A percentile compares a stretch with the other conserved stretches of the same genome.
Conservation (phyloP, 495 filamentous ascomycete species). For the Tuber melanosporum region DNA sequence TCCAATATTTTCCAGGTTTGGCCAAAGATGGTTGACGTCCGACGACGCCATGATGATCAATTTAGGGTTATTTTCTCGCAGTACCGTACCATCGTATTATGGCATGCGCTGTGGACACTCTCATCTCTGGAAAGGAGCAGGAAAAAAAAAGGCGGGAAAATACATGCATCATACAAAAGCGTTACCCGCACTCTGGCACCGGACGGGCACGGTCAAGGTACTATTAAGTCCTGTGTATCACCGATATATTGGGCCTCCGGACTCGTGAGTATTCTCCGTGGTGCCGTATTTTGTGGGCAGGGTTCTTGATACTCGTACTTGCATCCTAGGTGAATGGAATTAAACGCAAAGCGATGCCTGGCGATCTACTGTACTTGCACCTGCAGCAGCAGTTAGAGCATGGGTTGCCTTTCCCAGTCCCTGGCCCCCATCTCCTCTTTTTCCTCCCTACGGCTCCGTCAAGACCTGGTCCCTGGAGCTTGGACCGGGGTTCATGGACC, state of each 20-base stretch:
- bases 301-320: neutral
- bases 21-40: neutral
- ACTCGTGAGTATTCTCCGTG: neutral
- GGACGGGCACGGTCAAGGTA: neutral
- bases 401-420: neutral
- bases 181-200: neutral
- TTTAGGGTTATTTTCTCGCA: neutral
- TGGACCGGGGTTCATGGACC: neutral
- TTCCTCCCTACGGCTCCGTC: neutral
- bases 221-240: neutral
- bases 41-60: neutral
- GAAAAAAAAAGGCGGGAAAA: neutral
- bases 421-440: neutral
- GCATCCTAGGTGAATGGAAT: neutral
- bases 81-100: neutral
- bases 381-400: neutral
- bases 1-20: neutral
- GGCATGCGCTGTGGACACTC: neutral
- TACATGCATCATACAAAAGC: neutral
- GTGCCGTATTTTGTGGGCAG: neutral
- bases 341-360: neutral
- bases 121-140: neutral
- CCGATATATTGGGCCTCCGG: neutral
- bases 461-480: neutral
- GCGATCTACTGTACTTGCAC: neutral